These are phyloP conservation scores for Lipomyces sp. DNA, from an alignment of 805 yeast species.

Conservation along the genomic window DNA sequence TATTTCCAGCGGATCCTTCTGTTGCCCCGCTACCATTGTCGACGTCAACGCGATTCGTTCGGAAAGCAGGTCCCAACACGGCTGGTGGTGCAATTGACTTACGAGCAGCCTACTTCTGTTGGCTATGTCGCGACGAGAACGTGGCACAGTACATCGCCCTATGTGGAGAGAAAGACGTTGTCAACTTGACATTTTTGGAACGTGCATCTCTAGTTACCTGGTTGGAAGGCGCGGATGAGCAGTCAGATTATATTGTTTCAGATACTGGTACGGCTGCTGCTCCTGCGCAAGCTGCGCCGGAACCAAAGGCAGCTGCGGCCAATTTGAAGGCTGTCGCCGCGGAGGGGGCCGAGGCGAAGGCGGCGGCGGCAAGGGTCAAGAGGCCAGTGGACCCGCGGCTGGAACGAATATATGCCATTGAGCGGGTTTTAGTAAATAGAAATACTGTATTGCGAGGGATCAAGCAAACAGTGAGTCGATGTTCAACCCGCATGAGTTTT, in stretches of 20 bases:
- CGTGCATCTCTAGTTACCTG: conserved; percentile 83
- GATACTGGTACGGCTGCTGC: conserved; percentile 10
- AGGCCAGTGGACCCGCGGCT: conserved; percentile 56
- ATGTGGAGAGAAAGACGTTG: conserved; percentile 66
- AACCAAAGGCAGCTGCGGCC: conserved; percentile 1
- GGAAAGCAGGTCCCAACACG: conserved; percentile 53
- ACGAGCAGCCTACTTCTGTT: conserved; percentile 72
- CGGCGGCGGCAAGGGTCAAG: conserved; percentile 6
- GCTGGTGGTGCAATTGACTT: conserved; percentile 47
- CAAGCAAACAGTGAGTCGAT: conserved; percentile 39
- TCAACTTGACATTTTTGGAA: conserved; percentile 79
- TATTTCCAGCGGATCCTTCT: conserved; percentile 41
- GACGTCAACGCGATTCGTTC: conserved; percentile 58
- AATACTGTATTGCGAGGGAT: conserved; percentile 49
- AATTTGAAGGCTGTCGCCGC: conserved; percentile 9
- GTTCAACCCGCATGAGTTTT: neutral
- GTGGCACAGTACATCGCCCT: conserved; percentile 81
- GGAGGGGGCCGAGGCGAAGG: neutral
- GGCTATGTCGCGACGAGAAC: conserved; percentile 72
- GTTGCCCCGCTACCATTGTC: conserved; percentile 49
- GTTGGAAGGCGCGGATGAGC: conserved; percentile 69
- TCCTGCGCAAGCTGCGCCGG: conserved; percentile 4
- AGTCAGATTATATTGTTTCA: conserved; percentile 31
- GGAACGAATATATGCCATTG: conserved; percentile 53
- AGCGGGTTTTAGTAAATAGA: conserved; percentile 51